Percentiles rank a stretch among this genome's conserved stretches.
phyloP scores from a whole-genome alignment of 371 early-diverging fungal species.

The Umbelopsis sp. region DNA sequence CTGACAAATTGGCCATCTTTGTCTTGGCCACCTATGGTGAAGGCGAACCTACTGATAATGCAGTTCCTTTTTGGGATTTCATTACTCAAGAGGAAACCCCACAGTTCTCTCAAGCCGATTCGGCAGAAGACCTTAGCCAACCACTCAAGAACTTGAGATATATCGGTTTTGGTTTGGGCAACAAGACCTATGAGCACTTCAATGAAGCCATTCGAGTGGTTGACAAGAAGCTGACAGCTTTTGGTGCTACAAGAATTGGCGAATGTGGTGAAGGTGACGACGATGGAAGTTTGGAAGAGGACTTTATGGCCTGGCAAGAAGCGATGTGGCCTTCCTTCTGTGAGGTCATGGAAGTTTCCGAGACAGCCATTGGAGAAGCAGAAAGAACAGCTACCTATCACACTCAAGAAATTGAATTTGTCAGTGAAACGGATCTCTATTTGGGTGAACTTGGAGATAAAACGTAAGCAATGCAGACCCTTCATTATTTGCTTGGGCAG shows the following conservation, averaged over 20 bases:
- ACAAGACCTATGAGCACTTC: slow-evolving; percentile 96
- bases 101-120: slow-evolving; percentile 62
- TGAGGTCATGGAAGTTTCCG: slow-evolving; percentile 71
- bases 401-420: slow-evolving; percentile 43
- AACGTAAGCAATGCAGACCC: slow-evolving; percentile 21
- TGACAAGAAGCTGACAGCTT: slow-evolving; percentile 60
- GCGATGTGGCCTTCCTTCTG: slow-evolving; percentile 80
- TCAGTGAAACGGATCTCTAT: slow-evolving; percentile 51
- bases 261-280: slow-evolving; percentile 96
- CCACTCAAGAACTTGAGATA: slow-evolving; percentile 71
- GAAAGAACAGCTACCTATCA: slow-evolving; percentile 50
- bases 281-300: slow-evolving; percentile 93
- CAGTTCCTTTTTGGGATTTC: slow-evolving; percentile 84
- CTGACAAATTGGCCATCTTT: slow-evolving; percentile 73
- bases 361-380: slow-evolving; percentile 41
- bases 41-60: slow-evolving; percentile 94
- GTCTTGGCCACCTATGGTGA: slow-evolving; percentile 90
- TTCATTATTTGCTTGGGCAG: not conserved
- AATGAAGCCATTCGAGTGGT: slow-evolving; percentile 79
- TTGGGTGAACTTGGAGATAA: slow-evolving; percentile 64
- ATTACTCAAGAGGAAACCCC: slow-evolving; percentile 68
- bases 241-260: slow-evolving; percentile 84
- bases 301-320: slow-evolving; percentile 93
- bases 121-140: slow-evolving; percentile 51
- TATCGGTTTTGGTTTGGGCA: slow-evolving; percentile 94